phyloP scores from a whole-genome alignment of 768 basidiomycete species.

The Leccinum pellstonianum region DNA sequence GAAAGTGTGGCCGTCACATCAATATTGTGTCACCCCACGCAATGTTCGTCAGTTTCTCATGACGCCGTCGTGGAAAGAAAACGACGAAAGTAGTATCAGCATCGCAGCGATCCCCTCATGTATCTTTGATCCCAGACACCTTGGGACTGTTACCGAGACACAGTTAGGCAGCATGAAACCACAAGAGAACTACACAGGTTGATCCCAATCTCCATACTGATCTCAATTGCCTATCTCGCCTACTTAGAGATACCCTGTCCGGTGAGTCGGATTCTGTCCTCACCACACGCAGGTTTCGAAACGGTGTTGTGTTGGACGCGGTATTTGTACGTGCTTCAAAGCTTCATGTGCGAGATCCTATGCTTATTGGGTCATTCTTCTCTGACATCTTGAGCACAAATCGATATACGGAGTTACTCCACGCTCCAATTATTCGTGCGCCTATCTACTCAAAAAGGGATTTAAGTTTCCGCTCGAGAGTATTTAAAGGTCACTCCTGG shows the following conservation, averaged over 20 bases:
- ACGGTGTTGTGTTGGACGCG: not conserved
- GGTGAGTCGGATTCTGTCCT: not conserved
- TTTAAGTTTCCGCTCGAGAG: not conserved
- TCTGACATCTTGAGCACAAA: not conserved
- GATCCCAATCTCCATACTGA: not conserved
- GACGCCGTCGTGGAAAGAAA: conserved; percentile 11
- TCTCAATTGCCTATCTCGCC: not conserved
- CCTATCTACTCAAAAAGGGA: not conserved
- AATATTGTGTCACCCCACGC: too few species aligned
- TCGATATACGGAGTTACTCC: not conserved
- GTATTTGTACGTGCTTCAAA: not conserved
- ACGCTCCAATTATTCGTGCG: not conserved
- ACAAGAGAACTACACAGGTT: not conserved
- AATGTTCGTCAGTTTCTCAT: too few species aligned
- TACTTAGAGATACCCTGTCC: too few species aligned
- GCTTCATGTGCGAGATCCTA: conserved; percentile 8
- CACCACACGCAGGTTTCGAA: not conserved
- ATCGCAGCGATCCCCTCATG: not conserved
- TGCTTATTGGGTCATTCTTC: not conserved
- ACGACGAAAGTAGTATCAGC: conserved; percentile 1
- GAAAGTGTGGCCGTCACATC: too few species aligned
- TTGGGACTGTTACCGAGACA: not conserved
- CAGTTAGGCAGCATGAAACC: not conserved
- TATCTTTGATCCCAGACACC: conserved; percentile 4
- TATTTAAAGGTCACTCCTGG: conserved; percentile 1